These are phyloP conservation scores for Nigrospora sphaerica DNA, from an alignment of 2,329 filamentous ascomycete species.

Conservation along the genomic window DNA sequence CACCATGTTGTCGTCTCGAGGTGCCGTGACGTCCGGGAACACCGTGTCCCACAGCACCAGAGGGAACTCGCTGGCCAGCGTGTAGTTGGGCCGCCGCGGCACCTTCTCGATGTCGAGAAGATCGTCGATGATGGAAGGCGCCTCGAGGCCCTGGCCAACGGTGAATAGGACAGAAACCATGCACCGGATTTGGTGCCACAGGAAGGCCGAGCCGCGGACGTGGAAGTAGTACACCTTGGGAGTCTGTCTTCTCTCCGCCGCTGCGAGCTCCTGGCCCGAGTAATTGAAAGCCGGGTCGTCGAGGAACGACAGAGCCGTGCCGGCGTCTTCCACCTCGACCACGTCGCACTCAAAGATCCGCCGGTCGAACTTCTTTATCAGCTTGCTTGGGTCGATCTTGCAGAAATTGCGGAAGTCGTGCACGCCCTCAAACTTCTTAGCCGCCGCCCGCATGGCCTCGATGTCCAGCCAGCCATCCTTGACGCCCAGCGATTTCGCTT, in stretches of 20 bases:
- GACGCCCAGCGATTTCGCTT: slow-evolving; percentile 13
- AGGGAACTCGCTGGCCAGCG: slow-evolving; percentile 84
- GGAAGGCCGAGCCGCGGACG: slow-evolving; percentile 82
- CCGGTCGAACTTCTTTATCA: slow-evolving; percentile 76
- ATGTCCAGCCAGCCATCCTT: slow-evolving; percentile 81
- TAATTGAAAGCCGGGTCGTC: slow-evolving; percentile 30
- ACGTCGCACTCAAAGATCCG: slow-evolving; percentile 77
- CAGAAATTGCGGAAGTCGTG: slow-evolving; percentile 98
- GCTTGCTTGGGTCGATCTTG: slow-evolving; percentile 85
- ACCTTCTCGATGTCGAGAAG: slow-evolving; percentile 67
- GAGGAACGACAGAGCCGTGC: slow-evolving; percentile 50
- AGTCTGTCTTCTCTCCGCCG: slow-evolving; percentile 11
- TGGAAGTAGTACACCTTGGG: slow-evolving; percentile 81
- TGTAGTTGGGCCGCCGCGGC: slow-evolving; percentile 75
- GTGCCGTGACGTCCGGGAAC: slow-evolving; percentile 51
- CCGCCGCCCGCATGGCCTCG: slow-evolving; percentile 75
- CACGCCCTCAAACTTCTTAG: slow-evolving; percentile 69
- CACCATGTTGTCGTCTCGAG: slow-evolving; percentile 19
- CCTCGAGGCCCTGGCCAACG: slow-evolving; percentile 81
- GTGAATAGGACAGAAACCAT: slow-evolving; percentile 92
- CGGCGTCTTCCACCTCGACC: slow-evolving; percentile 54
- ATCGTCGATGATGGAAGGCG: slow-evolving; percentile 62
- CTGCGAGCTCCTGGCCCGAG: slow-evolving; percentile 5
- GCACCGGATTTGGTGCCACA: slow-evolving; percentile 97
- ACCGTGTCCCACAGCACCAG: slow-evolving; percentile 95